These are phyloP conservation scores for Mediolabrus comicus DNA, from an alignment of 108 stramenopile genomes.

Conservation along the genomic window DNA sequence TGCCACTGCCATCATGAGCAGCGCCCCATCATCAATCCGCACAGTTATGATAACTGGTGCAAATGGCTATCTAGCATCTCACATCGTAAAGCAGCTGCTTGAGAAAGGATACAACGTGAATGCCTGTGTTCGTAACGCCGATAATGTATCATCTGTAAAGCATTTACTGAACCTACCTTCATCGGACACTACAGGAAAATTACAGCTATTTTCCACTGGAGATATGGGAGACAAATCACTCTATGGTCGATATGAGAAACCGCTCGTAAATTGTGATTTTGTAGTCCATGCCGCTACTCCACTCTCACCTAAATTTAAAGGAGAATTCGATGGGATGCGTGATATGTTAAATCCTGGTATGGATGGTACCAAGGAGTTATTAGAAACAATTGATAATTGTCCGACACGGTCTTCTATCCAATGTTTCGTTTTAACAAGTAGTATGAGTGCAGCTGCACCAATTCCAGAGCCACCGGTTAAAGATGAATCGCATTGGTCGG, in stretches of 20 bases:
- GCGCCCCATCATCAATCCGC: conserved; percentile 3
- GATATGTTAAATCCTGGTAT: conserved; percentile 35
- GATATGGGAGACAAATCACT: conserved; percentile 20
- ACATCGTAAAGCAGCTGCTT: conserved; percentile 53
- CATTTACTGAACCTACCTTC: conserved; percentile 21
- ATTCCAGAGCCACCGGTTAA: conserved; percentile 19
- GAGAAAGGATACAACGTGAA: conserved; percentile 28
- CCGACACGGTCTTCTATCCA: conserved; percentile 1
- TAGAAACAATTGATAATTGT: conserved; percentile 2
- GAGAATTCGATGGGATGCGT: conserved; percentile 27
- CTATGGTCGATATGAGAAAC: conserved; percentile 11
- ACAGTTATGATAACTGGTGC: conserved; percentile 69
- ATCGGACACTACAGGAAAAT: conserved; percentile 10
- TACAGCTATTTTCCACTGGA: conserved; percentile 40
- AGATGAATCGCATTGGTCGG: conserved; percentile 35
- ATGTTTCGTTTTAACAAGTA: conserved; percentile 25
- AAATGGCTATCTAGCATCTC: conserved; percentile 71
- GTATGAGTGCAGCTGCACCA: conserved; percentile 37
- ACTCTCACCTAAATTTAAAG: conserved; percentile 15
- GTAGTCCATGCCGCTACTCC: conserved; percentile 43
- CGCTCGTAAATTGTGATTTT: conserved; percentile 22
- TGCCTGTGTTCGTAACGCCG: conserved; percentile 40
- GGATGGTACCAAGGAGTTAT: conserved; percentile 22
- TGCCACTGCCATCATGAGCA: not conserved
- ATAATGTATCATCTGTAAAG: conserved; percentile 5